Evolutionary conservation across 2,329 filamentous ascomycete species (phyloP).

Genomic region (Septoria petroselini): DNA sequence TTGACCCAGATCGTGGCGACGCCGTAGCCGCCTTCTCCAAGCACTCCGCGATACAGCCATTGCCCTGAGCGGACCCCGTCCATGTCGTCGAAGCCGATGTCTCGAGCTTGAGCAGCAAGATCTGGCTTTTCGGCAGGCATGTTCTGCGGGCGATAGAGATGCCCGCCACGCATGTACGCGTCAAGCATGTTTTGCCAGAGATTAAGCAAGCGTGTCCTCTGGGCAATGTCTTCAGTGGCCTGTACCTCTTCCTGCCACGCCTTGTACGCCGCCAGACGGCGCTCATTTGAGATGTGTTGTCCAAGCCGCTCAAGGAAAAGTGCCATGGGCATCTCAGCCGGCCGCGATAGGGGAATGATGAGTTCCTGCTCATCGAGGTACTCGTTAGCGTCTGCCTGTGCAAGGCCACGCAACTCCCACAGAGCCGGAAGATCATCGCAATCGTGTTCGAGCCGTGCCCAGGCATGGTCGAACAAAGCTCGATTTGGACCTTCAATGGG

Average conservation of each 20-base stretch:
- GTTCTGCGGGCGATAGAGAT: background rate
- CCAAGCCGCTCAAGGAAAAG: too few species aligned
- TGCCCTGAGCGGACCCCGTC: background rate
- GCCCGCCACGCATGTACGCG: background rate
- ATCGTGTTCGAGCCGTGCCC: too few species aligned
- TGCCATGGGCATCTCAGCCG: too few species aligned
- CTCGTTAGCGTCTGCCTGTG: too few species aligned
- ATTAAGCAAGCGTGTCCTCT: background rate
- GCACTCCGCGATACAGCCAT: background rate
- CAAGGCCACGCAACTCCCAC: too few species aligned
- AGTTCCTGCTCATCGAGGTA: too few species aligned
- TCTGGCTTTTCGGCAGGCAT: background rate
- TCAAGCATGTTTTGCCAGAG: background rate
- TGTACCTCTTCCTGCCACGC: background rate
- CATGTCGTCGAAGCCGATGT: background rate
- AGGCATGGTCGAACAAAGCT: too few species aligned
- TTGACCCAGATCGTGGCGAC: background rate
- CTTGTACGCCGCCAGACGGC: background rate
- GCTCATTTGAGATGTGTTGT: background rate
- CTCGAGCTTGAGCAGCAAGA: background rate
- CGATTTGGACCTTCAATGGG: too few species aligned
- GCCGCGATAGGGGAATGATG: too few species aligned
- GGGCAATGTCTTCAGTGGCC: background rate
- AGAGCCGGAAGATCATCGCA: too few species aligned
- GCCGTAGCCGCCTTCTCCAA: background rate